Evolutionary conservation across 257 asterid genomes (phyloP).

Genomic region (Forsythia suspensa): DNA sequence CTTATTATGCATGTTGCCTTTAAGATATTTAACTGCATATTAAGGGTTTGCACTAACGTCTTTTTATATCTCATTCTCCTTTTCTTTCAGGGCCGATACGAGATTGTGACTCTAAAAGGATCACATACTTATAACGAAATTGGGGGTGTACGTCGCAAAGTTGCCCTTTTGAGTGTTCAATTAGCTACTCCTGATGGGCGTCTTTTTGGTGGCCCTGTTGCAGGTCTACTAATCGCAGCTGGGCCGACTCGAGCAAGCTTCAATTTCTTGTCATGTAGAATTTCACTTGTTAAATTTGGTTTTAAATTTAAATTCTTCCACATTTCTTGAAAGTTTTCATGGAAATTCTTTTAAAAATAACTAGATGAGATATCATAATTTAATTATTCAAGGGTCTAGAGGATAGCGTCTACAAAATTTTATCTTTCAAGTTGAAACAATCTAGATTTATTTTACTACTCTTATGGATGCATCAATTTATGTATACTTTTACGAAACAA

Average conservation of each 20-base stretch:
- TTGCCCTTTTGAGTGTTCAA: conserved; percentile 30
- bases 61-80: not conserved
- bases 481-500: not conserved
- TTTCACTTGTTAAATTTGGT: not conserved
- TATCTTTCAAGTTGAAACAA: too few relatives aligned
- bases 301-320: not conserved
- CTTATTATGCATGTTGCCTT: too few relatives aligned
- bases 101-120: conserved; percentile 32
- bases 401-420: not conserved
- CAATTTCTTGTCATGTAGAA: not conserved
- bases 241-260: conserved; percentile 36
- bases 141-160: conserved; percentile 19
- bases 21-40: not conserved
- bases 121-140: conserved; percentile 32
- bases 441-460: too few relatives aligned
- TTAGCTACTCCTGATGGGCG: conserved; percentile 26
- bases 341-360: too few relatives aligned
- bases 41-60: not conserved
- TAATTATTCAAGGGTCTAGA: not conserved
- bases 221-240: conserved; percentile 26
- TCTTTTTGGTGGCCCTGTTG: conserved; percentile 40
- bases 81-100: conserved; percentile 26
- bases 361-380: too few relatives aligned
- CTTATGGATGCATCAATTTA: not conserved
- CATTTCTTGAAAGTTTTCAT: too few relatives aligned